Conservation (phyloP, 116 monocot genomes). For the Dioscorea cayenensis region DNA sequence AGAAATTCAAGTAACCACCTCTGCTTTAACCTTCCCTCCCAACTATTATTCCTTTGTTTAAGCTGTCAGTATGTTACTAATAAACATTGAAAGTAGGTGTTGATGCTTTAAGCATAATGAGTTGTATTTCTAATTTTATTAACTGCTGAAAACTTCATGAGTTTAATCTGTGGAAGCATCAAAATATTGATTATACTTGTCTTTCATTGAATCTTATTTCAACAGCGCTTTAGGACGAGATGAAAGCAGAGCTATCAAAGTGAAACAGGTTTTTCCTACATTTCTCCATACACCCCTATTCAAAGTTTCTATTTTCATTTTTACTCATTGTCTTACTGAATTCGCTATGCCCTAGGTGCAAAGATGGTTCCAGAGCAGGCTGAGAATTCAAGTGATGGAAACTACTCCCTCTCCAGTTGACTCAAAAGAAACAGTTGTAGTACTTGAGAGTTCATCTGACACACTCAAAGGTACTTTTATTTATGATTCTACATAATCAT, state of each 20-base stretch:
- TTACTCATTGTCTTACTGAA: not conserved
- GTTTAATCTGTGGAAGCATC: not conserved
- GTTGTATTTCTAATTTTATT: not conserved
- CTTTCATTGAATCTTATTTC: not conserved
- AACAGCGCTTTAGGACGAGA: not conserved
- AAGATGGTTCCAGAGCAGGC: slow-evolving; percentile 33
- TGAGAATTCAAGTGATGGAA: slow-evolving; percentile 8
- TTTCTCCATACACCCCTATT: not conserved
- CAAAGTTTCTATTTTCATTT: not conserved
- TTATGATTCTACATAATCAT: not conserved
- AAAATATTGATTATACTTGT: not conserved
- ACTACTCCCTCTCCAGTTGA: slow-evolving; percentile 7
- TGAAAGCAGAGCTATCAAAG: not conserved
- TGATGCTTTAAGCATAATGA: not conserved
- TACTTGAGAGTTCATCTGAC: slow-evolving; percentile 20
- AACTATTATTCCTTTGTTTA: not conserved
- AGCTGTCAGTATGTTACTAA: not conserved
- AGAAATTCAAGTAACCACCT: slow-evolving; percentile 33
- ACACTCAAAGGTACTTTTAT: slow-evolving; percentile 16
- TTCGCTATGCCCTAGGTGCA: slow-evolving; percentile 21
- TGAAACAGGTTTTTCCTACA: slow-evolving; percentile 8
- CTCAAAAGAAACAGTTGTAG: slow-evolving; percentile 21
- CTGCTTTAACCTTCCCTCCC: not conserved
- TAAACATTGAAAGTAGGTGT: not conserved
- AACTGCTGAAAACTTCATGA: not conserved